Evolutionary conservation across 495 filamentous ascomycete species (phyloP).

Genomic region (Lasiosphaeria ovina): DNA sequence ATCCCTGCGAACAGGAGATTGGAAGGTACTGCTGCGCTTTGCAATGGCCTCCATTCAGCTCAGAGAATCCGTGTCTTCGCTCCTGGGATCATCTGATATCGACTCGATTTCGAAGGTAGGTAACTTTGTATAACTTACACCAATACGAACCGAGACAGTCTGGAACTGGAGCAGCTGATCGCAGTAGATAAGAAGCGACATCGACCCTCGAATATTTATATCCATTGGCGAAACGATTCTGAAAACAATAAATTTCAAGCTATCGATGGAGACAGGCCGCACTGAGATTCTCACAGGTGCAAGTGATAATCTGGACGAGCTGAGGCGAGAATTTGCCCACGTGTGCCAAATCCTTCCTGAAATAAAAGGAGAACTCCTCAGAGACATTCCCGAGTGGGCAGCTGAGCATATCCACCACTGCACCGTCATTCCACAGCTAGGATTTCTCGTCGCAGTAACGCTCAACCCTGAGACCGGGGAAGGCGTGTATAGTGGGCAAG

Average conservation of each 20-base stretch:
- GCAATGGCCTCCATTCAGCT: constrained; percentile 62
- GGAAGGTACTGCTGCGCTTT: constrained; percentile 61
- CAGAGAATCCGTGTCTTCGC: constrained; percentile 59
- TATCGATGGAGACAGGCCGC: constrained; percentile 68
- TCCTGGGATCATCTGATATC: constrained; percentile 55
- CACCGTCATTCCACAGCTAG: constrained; percentile 87
- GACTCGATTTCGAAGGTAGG: constrained; percentile 59
- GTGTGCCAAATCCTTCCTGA: constrained; percentile 68
- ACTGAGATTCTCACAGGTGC: constrained; percentile 72
- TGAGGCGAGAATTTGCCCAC: constrained; percentile 76
- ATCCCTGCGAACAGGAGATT: constrained; percentile 63
- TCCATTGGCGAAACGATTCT: constrained; percentile 67
- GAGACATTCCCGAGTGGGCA: constrained; percentile 59
- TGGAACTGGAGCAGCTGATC: neutral
- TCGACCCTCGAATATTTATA: constrained; percentile 56
- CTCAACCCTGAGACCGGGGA: constrained; percentile 59
- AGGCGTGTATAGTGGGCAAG: constrained; percentile 64
- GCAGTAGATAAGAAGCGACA: constrained; percentile 34
- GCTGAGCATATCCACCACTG: constrained; percentile 57
- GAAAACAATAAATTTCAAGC: constrained; percentile 78
- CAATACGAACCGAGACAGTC: too few species aligned
- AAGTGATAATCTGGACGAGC: constrained; percentile 71
- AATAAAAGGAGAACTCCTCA: constrained; percentile 60
- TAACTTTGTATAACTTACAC: neutral
- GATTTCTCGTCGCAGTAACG: constrained; percentile 79